Conservation (phyloP, 2,329 filamentous ascomycete genomes). For the Rachicladosporium sp. region DNA sequence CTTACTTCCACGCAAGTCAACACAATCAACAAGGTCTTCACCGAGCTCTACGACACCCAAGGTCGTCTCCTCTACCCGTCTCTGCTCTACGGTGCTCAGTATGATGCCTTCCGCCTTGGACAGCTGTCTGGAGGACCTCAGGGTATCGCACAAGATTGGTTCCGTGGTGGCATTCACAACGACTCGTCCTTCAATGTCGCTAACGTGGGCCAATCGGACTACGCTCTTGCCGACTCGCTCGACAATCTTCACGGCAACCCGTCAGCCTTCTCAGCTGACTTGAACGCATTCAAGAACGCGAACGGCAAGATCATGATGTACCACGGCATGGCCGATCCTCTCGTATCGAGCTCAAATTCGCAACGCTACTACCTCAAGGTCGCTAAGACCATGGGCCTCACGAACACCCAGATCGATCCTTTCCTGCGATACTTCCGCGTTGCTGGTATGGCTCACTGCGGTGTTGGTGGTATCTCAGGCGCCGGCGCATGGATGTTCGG, state of each 20-base stretch:
- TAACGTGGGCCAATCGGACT: slow-evolving; percentile 28
- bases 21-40: slow-evolving; percentile 32
- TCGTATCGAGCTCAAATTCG: slow-evolving; percentile 34
- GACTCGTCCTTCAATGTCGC: slow-evolving; percentile 30
- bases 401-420: slow-evolving; percentile 26
- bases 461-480: slow-evolving; percentile 28
- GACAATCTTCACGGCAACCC: slow-evolving; percentile 30
- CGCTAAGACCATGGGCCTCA: slow-evolving; percentile 23
- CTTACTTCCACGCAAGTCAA: slow-evolving; percentile 32
- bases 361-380: slow-evolving; percentile 39
- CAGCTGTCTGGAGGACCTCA: slow-evolving; percentile 32
- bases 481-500: slow-evolving; percentile 32
- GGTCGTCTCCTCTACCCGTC: slow-evolving; percentile 38
- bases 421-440: slow-evolving; percentile 39
- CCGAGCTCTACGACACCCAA: slow-evolving; percentile 29
- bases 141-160: slow-evolving; percentile 36
- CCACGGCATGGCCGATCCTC: slow-evolving; percentile 29
- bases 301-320: slow-evolving; percentile 34
- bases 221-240: slow-evolving; percentile 23
- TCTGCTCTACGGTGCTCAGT: slow-evolving; percentile 37
- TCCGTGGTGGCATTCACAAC: slow-evolving; percentile 37
- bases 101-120: slow-evolving; percentile 24
- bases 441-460: slow-evolving; percentile 41
- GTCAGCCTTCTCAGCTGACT: slow-evolving; percentile 26
- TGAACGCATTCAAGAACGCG: slow-evolving; percentile 26